Evolutionary conservation across 306 rosid species (phyloP), one percentile per base, ranked within the genome.

Genomic region (Trifolium fragiferum): DNA sequence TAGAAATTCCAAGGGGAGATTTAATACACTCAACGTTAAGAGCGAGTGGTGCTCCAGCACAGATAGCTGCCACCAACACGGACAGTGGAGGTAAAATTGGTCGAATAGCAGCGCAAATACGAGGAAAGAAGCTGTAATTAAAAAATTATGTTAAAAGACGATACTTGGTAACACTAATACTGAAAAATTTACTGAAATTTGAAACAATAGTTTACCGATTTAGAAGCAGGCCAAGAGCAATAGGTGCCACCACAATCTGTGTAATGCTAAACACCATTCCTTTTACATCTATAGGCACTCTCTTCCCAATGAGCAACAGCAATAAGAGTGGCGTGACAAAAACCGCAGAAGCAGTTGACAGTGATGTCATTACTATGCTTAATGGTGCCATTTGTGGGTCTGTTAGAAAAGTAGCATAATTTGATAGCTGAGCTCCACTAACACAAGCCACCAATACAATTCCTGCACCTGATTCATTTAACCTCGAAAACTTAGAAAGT

Each of bases 41-140:
- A 11, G 98, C 96, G 25, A 93, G 96, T 20, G 98, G 98, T 40
- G 98, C 98, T 80, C 98, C 98, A 79, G 89, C 96, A 79, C 98
- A 91, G 35, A 87, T 84, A 46, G 98, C 87, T 61, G 96, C 93
- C 68, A 91, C 92, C 63, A 89, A 51, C 14, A 93, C 98, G 2
- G 98, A 93, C 23, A 93, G 75, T 1, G 93, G 93, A 79, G 98
- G 97, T 83, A 93, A 84, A 76, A 91, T 73, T 38, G 97, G 93
- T 57, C 91, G 88, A 73, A 93, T 87, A 66, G 87, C 86, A 73
- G 84, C 77, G 46, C 94, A 87, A 44, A 93, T 55, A 40, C 27
- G 82, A 70, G 98, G 97, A 83, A 86, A 84, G 86, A 91, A 90
- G 77, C 98, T 93, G 93, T 23, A 72, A 50, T 30, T 68, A 50